phyloP scores from a whole-genome alignment of 345 rosid species.

The Citrus mangshanensis region DNA sequence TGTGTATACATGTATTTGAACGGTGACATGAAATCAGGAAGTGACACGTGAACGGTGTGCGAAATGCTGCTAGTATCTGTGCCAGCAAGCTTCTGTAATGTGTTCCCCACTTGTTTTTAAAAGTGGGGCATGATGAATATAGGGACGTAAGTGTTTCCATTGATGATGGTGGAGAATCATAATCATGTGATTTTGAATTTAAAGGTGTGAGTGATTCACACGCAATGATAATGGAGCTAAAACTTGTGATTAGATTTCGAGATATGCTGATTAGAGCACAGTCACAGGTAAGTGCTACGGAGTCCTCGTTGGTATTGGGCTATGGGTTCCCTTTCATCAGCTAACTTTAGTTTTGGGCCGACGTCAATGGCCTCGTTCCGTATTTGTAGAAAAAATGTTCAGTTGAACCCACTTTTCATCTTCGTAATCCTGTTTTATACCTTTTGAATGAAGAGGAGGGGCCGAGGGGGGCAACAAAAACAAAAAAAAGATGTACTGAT shows the following conservation, averaged over 20 bases:
- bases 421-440: no score
- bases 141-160: background rate
- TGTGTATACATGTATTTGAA: background rate
- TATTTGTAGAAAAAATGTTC: no score
- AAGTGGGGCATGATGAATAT: background rate
- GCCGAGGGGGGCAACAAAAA: no score
- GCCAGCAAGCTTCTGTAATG: background rate
- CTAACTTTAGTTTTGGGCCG: background rate
- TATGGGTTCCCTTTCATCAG: background rate
- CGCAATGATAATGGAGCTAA: background rate
- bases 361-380: background rate
- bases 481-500: no score
- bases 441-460: background rate
- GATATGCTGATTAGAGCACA: background rate
- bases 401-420: no score
- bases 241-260: background rate
- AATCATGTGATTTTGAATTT: background rate
- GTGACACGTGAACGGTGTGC: conserved; percentile 15
- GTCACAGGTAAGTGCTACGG: background rate
- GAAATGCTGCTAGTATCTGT: background rate
- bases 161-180: background rate
- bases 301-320: background rate
- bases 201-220: background rate
- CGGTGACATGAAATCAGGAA: background rate
- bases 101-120: background rate